These are phyloP conservation scores for Dactylis glomerata DNA, from an alignment of 176 grass and related monocot genomes.

Conservation along the genomic window DNA sequence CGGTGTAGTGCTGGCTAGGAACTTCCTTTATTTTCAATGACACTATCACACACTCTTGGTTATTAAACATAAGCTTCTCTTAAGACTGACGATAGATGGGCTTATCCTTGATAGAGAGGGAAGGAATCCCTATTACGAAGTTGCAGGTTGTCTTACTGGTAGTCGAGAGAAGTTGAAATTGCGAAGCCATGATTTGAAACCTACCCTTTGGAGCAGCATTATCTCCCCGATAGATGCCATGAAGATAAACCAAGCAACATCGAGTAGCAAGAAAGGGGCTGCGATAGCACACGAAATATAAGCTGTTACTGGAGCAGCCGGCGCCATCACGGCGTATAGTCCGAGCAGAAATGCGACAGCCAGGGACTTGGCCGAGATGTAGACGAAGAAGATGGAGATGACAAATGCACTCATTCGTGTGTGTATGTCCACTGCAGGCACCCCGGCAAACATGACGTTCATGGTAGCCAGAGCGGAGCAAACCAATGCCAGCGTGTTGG, in stretches of 20 bases:
- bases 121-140: neutral
- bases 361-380: neutral
- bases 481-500: slow-evolving; percentile 45
- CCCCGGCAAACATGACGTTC: slow-evolving; percentile 42
- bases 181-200: neutral
- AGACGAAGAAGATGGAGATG: neutral
- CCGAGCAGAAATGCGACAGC: neutral
- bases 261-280: neutral
- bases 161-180: neutral
- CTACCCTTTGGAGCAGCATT: neutral
- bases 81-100: neutral
- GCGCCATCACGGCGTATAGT: neutral
- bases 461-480: slow-evolving; percentile 23
- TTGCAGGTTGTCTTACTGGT: neutral
- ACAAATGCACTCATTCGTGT: slow-evolving; percentile 27
- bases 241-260: neutral
- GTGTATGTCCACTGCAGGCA: slow-evolving; percentile 30
- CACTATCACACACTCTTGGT: neutral
- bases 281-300: neutral
- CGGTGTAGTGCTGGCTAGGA: neutral
- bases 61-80: neutral
- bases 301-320: neutral
- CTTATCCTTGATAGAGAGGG: neutral
- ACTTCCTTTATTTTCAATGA: neutral
- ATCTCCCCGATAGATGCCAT: neutral